Evolutionary conservation across 306 rosid species (phyloP), one percentile per base, ranked within the genome.

Genomic region (Psophocarpus tetragonolobus): DNA sequence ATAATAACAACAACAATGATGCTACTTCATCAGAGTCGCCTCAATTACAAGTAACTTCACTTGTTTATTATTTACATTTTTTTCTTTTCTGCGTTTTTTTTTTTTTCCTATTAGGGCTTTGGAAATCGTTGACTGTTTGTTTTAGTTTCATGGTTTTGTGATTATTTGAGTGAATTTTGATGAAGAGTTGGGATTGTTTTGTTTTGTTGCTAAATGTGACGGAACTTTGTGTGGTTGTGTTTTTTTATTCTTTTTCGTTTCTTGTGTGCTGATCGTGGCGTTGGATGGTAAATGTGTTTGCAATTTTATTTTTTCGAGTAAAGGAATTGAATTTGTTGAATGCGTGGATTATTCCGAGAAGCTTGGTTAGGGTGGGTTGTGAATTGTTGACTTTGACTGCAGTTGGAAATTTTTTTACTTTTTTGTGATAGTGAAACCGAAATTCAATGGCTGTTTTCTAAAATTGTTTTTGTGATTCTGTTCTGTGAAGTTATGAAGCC

Each of bases 41-140:
- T 71, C 82, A 75, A 39, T 83, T 83, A 12, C 91, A 85, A 71
- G 91, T 90, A 85, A 77, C 9, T 64, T 32, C 63, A 33, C 72
- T 66, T 11, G 9, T 29, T 18, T 18, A 8, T 0, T 47, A 0
- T 20, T 44, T 12, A 4, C 3, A 1, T 45, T 53, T 4, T 13
- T 70, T 21, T 27, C 8, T 7, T 1, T 13, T 23, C 10, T 33
- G 3, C 27, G 2, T 3, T 15, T 2, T 1, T 48, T 0, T 26
- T 15, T 11, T 36, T 35, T 3, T 50, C 18, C 3, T 0, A 68
- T 42, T 68, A 35, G 75, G 45, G 75, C 41, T 71, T 71, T 30
- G 29, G 8, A 67, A 21, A 36, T 67, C 10, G 2, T 8, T 3
- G 6, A 23, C 17, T 5, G 4, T 8, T 41, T n/a, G 2, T 15